Evolutionary conservation across 1,284 basidiomycete genomes (phyloP).

Genomic region (Pterulicium gracile): DNA sequence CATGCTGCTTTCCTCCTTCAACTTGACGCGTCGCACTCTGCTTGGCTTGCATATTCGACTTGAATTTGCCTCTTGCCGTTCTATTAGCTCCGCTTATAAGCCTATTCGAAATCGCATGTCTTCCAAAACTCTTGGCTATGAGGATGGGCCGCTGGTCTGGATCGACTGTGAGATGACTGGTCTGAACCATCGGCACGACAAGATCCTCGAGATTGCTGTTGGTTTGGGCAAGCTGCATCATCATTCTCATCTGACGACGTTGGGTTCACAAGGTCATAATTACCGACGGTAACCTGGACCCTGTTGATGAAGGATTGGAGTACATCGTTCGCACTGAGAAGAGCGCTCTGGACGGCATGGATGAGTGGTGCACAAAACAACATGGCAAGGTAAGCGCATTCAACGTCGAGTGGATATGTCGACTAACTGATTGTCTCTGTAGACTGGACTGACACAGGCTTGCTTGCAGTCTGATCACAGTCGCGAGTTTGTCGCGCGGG

Average conservation of each 20-base stretch:
- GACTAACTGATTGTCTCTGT: constrained; percentile 4
- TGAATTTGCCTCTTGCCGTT: background rate
- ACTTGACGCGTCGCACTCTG: background rate
- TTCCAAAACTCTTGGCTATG: constrained; percentile 26
- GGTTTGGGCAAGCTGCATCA: constrained; percentile 6
- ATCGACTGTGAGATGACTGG: constrained; percentile 88
- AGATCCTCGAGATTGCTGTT: constrained; percentile 70
- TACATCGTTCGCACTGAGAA: constrained; percentile 64
- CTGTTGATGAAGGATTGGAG: constrained; percentile 65
- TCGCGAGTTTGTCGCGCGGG: constrained; percentile 39
- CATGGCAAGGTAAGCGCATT: constrained; percentile 46
- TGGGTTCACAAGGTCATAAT: constrained; percentile 51
- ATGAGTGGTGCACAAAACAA: constrained; percentile 53
- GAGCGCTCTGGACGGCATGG: constrained; percentile 49
- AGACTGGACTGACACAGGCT: constrained; percentile 67
- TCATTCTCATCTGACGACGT: background rate
- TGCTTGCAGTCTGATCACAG: constrained; percentile 55
- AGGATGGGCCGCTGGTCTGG: constrained; percentile 73
- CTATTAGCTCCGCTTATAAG: constrained; percentile 1
- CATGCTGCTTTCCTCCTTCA: background rate
- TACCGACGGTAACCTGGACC: constrained; percentile 67
- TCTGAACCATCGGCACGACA: constrained; percentile 50
- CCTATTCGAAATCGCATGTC: constrained; percentile 5
- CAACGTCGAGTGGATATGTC: constrained; percentile 1
- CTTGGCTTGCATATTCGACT: background rate